A percentile compares a stretch with the other conserved stretches of the same genome.
Conservation (phyloP, 768 basidiomycete genomes). For the Leccinum longicurvipes region DNA sequence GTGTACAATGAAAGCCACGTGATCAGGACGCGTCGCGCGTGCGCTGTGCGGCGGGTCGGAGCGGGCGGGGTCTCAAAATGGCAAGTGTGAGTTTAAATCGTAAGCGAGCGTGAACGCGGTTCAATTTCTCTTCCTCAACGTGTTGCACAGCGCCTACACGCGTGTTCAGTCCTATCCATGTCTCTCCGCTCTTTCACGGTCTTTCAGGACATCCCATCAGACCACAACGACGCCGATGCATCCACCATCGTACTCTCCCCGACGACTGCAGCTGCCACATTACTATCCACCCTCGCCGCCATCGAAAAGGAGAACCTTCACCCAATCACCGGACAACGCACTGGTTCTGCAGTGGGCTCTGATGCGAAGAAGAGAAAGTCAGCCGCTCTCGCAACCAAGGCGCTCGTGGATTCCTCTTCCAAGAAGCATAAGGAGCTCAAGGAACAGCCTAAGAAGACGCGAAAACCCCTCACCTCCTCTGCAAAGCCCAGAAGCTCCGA, state of each 20-base stretch:
- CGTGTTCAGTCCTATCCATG: constrained; percentile 35
- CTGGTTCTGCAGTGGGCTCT: constrained; percentile 36
- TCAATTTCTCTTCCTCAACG: constrained; percentile 28
- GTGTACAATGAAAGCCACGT: constrained; percentile 17
- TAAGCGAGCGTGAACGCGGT: constrained; percentile 26
- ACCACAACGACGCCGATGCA: constrained; percentile 25
- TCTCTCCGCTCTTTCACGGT: constrained; percentile 59
- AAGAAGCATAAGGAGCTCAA: constrained; percentile 46
- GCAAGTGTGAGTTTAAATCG: constrained; percentile 28
- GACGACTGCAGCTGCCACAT: constrained; percentile 30
- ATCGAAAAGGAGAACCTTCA: constrained; percentile 78
- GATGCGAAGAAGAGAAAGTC: constrained; percentile 65
- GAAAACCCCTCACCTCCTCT: constrained; percentile 41
- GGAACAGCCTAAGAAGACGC: constrained; percentile 53
- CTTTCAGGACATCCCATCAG: constrained; percentile 54
- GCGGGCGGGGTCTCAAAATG: constrained; percentile 32
- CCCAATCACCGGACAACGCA: constrained; percentile 66
- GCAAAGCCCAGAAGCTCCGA: constrained; percentile 27
- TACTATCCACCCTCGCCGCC: constrained; percentile 35
- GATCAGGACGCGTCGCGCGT: constrained; percentile 23
- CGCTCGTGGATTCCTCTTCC: constrained; percentile 31
- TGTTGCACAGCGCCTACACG: constrained; percentile 31
- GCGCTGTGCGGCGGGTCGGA: constrained; percentile 29
- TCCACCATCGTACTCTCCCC: constrained; percentile 18
- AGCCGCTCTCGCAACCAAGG: constrained; percentile 53